phyloP scores from a whole-genome alignment of 805 yeast species.

The Lipomyces yamadae region DNA sequence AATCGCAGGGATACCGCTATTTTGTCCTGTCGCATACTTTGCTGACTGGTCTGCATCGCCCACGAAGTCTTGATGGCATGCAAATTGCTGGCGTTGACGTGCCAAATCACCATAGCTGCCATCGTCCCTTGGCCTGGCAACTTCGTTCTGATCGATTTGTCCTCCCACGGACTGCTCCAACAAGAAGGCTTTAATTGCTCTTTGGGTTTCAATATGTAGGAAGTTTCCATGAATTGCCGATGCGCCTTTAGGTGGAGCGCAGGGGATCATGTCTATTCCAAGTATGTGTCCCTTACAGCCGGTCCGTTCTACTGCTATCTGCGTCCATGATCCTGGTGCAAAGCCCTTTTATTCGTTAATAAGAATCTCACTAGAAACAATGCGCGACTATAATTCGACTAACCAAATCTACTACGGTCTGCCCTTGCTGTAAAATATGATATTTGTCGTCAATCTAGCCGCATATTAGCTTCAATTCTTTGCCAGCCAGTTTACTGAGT shows the following conservation, averaged over 20 bases:
- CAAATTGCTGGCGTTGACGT: constrained; percentile 38
- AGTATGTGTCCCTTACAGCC: constrained; percentile 60
- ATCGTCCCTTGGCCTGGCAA: constrained; percentile 13
- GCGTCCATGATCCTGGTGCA: constrained; percentile 96
- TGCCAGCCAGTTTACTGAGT: background rate
- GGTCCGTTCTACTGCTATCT: constrained; percentile 68
- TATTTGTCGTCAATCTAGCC: constrained; percentile 65
- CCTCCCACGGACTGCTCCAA: constrained; percentile 43
- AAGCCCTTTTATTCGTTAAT: constrained; percentile 53
- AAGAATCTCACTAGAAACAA: background rate
- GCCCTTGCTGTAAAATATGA: constrained; percentile 59
- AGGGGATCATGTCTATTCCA: constrained; percentile 83
- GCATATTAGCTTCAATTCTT: background rate
- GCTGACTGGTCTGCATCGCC: background rate
- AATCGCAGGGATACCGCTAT: constrained; percentile 48
- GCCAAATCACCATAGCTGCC: constrained; percentile 40
- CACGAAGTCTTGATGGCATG: constrained; percentile 22
- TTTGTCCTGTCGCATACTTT: constrained; percentile 19
- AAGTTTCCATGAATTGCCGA: constrained; percentile 86
- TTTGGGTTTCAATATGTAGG: constrained; percentile 67
- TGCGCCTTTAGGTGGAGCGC: constrained; percentile 80
- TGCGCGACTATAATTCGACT: background rate
- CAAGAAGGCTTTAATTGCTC: constrained; percentile 58
- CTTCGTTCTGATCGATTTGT: constrained; percentile 20
- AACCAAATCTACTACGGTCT: constrained; percentile 76